A percentile compares a stretch with the other conserved stretches of the same genome.
Evolutionary conservation across 2,329 filamentous ascomycete species (phyloP).

Genomic region (Neofusicoccum parvum): DNA sequence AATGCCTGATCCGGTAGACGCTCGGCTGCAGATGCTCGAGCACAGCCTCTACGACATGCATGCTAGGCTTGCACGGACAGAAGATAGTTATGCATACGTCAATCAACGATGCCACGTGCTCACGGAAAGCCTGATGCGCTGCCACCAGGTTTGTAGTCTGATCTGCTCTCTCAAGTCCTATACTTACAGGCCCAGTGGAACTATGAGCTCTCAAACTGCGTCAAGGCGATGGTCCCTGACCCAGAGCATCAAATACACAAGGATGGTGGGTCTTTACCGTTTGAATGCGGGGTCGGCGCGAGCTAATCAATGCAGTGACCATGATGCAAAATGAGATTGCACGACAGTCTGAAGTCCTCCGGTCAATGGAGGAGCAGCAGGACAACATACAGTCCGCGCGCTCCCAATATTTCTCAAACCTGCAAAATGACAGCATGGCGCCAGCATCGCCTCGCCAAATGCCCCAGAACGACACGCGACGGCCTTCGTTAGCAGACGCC

Average conservation of each 20-base stretch:
- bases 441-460: constrained; percentile 87
- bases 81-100: constrained; percentile 79
- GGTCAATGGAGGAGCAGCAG: constrained; percentile 60
- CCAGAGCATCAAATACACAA: constrained; percentile 76
- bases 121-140: constrained; percentile 76
- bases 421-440: constrained; percentile 54
- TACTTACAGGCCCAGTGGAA: constrained; percentile 64
- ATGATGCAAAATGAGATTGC: constrained; percentile 65
- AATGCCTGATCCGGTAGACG: constrained; percentile 77
- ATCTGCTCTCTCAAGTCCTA: background rate
- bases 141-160: constrained; percentile 59
- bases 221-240: constrained; percentile 73
- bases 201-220: constrained; percentile 76
- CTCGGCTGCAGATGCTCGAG: constrained; percentile 74
- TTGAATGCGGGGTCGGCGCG: background rate
- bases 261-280: constrained; percentile 65
- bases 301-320: constrained; percentile 42
- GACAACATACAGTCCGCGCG: constrained; percentile 66
- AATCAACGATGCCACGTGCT: constrained; percentile 79
- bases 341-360: constrained; percentile 61
- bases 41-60: constrained; percentile 81
- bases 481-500: constrained; percentile 65
- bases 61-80: constrained; percentile 73
- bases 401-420: constrained; percentile 46
- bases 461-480: constrained; percentile 79